phyloP scores from a whole-genome alignment of 345 rosid genomes.

The Populus euphratica region DNA sequence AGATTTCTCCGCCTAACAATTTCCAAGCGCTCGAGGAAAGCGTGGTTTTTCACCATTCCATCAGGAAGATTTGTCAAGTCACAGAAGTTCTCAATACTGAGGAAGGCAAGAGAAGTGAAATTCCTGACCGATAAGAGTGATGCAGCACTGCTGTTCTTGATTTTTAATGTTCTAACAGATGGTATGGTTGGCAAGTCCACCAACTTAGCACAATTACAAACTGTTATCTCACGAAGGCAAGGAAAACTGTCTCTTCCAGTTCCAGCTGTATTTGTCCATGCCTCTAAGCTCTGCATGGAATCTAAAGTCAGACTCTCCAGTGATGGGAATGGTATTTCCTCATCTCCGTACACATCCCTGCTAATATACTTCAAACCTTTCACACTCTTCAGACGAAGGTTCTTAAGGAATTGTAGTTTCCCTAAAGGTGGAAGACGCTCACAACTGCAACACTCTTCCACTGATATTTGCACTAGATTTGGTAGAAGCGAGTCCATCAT shows the following conservation, averaged over 20 bases:
- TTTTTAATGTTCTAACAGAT: background rate
- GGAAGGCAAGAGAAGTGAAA: background rate
- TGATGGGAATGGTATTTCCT: background rate
- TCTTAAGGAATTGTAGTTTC: background rate
- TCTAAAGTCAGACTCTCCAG: background rate
- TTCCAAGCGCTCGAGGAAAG: too few species aligned
- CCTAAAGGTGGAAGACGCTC: constrained; percentile 14
- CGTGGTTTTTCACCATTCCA: too few species aligned
- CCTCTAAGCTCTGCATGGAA: background rate
- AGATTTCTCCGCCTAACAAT: too few species aligned
- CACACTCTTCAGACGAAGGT: background rate
- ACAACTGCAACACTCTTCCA: background rate
- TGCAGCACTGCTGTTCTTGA: background rate
- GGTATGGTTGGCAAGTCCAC: background rate
- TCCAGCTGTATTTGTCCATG: background rate
- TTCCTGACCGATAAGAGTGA: background rate
- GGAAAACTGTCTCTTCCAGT: background rate
- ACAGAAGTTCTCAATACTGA: background rate
- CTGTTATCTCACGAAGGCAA: background rate
- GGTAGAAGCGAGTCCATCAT: background rate
- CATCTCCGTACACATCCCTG: background rate
- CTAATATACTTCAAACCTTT: background rate
- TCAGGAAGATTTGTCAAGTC: too few species aligned
- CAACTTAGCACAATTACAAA: background rate
- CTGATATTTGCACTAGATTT: background rate